phyloP scores from a whole-genome alignment of 2,329 filamentous ascomycete genomes.

The Sporothrix curviconia region DNA sequence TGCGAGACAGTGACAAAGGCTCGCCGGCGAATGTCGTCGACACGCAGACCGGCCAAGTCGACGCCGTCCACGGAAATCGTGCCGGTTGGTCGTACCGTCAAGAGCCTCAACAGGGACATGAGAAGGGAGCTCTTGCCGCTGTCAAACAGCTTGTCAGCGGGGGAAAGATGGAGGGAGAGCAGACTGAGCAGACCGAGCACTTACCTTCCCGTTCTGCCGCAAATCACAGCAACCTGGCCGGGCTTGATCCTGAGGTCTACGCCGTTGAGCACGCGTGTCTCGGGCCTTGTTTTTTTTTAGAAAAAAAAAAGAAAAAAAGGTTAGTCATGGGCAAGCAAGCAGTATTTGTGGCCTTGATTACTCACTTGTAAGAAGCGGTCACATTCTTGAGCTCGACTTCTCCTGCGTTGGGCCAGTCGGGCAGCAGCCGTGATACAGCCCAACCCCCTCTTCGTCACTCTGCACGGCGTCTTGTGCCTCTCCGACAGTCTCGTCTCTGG shows the following conservation, averaged over 20 bases:
- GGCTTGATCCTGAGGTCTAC: conserved; percentile 27
- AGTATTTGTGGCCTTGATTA: no score
- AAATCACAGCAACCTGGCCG: conserved; percentile 45
- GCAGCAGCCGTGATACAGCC: background rate
- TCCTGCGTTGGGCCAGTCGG: conserved; percentile 26
- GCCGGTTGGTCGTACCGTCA: conserved; percentile 36
- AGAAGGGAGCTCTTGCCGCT: conserved; percentile 38
- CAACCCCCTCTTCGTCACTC: background rate
- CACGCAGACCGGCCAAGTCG: conserved; percentile 35
- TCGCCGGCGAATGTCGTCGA: conserved; percentile 39
- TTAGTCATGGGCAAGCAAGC: no score
- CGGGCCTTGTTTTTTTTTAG: conserved; percentile 4
- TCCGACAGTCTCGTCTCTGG: conserved; percentile 12
- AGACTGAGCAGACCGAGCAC: background rate
- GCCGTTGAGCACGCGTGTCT: conserved; percentile 22
- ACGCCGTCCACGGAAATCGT: conserved; percentile 41
- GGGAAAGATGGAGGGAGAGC: no score
- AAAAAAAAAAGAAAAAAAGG: background rate
- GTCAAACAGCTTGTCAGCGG: conserved; percentile 16
- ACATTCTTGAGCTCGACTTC: conserved; percentile 23
- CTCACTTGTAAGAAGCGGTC: conserved; percentile 27
- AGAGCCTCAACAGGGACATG: conserved; percentile 41
- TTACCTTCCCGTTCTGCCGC: conserved; percentile 45
- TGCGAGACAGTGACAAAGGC: conserved; percentile 33
- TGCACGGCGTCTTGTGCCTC: background rate